Evolutionary conservation across 1,139 yeast genomes (phyloP).

Genomic region (Yamadazyma triangularis): DNA sequence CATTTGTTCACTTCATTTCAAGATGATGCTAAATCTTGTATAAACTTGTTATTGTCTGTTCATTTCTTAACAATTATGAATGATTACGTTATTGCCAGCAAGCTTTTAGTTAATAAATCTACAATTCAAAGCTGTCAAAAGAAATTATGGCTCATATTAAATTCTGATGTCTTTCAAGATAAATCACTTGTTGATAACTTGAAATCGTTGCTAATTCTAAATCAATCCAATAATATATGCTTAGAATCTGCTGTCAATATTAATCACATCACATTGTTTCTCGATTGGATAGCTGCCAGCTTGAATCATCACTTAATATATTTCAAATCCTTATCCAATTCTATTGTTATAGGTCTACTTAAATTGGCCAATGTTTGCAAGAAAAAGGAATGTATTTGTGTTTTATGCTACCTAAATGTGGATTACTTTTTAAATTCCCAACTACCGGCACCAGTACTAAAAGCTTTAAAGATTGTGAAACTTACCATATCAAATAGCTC

Average conservation of each 20-base stretch:
- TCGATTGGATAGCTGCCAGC: conserved; percentile 27
- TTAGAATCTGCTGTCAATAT: conserved; percentile 24
- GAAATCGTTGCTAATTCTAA: conserved; percentile 28
- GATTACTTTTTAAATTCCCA: conserved; percentile 5
- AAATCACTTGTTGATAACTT: conserved; percentile 17
- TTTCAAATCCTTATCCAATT: conserved; percentile 11
- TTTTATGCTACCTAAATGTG: conserved; percentile 7
- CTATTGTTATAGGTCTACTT: conserved; percentile 21
- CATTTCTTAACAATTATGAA: conserved; percentile 34
- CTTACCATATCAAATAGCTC: background rate
- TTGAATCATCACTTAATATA: conserved; percentile 6
- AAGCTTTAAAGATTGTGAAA: conserved; percentile 3
- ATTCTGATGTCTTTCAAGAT: conserved; percentile 6
- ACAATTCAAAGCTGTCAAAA: conserved; percentile 31
- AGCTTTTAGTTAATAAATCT: conserved; percentile 21
- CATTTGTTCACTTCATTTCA: conserved; percentile 2
- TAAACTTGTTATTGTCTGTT: conserved; percentile 12
- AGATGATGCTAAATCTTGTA: too few species aligned
- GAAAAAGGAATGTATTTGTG: conserved; percentile 9
- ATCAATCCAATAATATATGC: conserved; percentile 25
- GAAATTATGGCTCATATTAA: conserved; percentile 31
- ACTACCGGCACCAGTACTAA: conserved; percentile 2
- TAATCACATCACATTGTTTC: conserved; percentile 23
- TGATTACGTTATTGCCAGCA: conserved; percentile 33
- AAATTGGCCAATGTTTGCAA: conserved; percentile 18